Evolutionary conservation across 352 stramenopile genomes (phyloP).

Genomic region (Globisporangium acanthophoron): DNA sequence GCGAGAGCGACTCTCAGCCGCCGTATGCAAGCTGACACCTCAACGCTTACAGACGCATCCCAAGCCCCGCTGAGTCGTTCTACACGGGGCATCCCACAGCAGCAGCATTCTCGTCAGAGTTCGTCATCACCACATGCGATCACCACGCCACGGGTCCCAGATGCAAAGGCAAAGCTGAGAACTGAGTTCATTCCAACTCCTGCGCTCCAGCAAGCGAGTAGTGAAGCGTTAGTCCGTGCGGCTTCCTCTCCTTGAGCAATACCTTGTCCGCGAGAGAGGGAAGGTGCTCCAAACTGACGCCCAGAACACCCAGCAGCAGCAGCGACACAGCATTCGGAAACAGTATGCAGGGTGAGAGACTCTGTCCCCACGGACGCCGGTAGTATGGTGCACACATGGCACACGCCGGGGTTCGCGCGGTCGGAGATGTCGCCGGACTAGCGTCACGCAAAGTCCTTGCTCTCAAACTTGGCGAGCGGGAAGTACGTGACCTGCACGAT

Average conservation of each 20-base stretch:
- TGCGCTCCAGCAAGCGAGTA: slow-evolving; percentile 21
- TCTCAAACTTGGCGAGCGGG: slow-evolving; percentile 63
- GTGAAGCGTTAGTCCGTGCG: slow-evolving; percentile 18
- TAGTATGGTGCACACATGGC: too few species aligned
- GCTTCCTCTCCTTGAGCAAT: neutral
- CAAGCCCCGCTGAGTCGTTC: neutral
- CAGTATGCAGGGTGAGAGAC: neutral
- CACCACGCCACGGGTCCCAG: too few species aligned
- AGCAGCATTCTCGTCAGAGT: slow-evolving; percentile 4
- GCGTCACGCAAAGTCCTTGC: slow-evolving; percentile 43
- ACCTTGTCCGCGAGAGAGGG: too few species aligned
- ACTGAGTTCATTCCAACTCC: slow-evolving; percentile 22
- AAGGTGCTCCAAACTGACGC: too few species aligned
- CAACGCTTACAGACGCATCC: too few species aligned
- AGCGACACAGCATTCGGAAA: too few species aligned
- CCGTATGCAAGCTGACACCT: too few species aligned
- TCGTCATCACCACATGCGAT: too few species aligned
- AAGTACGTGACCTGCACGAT: slow-evolving; percentile 83
- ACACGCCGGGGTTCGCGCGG: neutral
- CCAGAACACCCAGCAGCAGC: too few species aligned
- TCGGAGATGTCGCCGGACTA: neutral
- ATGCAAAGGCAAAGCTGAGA: slow-evolving; percentile 1
- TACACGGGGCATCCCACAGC: slow-evolving; percentile 17
- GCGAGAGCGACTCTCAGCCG: neutral
- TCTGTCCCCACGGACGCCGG: too few species aligned